These are phyloP conservation scores for Neurospora sp. DNA, from an alignment of 495 filamentous ascomycete genomes.

Conservation along the genomic window DNA sequence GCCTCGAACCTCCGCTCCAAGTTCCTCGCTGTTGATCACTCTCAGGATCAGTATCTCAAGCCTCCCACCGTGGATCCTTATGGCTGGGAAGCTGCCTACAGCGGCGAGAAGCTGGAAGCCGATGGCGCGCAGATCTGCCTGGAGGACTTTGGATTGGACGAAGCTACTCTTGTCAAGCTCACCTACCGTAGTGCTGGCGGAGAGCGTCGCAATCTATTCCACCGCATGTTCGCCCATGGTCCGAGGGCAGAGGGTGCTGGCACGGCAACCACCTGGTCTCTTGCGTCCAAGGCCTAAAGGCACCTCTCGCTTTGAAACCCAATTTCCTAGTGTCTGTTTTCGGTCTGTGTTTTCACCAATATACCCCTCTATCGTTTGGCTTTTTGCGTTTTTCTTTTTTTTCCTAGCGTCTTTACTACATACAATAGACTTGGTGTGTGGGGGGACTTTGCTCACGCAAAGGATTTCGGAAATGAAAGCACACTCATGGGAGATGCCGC, in stretches of 20 bases:
- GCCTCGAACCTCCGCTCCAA: slow-evolving; percentile 35
- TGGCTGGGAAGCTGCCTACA: slow-evolving; percentile 35
- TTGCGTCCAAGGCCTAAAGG: not conserved
- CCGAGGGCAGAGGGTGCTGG: slow-evolving; percentile 2
- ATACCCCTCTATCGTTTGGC: not conserved
- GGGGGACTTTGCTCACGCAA: not conserved
- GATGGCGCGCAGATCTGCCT: slow-evolving; percentile 13
- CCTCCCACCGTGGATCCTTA: slow-evolving; percentile 30
- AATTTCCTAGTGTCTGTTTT: not conserved
- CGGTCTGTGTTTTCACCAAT: not conserved
- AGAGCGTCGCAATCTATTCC: slow-evolving; percentile 29
- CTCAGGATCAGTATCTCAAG: slow-evolving; percentile 9
- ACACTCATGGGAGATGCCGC: not conserved
- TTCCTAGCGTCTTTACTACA: not conserved
- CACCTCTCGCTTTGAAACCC: not conserved
- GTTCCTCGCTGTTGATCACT: slow-evolving; percentile 3
- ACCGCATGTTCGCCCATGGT: slow-evolving; percentile 31
- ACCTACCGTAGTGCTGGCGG: slow-evolving; percentile 20
- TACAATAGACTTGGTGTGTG: not conserved
- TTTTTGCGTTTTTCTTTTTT: not conserved
- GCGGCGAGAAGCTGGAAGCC: slow-evolving; percentile 19
- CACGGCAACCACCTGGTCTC: not conserved
- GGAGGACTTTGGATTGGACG: slow-evolving; percentile 1
- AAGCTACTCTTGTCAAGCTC: not conserved
- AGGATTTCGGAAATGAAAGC: not conserved